Evolutionary conservation across 2,329 filamentous ascomycete species (phyloP).

Genomic region (Diaporthe sp.): DNA sequence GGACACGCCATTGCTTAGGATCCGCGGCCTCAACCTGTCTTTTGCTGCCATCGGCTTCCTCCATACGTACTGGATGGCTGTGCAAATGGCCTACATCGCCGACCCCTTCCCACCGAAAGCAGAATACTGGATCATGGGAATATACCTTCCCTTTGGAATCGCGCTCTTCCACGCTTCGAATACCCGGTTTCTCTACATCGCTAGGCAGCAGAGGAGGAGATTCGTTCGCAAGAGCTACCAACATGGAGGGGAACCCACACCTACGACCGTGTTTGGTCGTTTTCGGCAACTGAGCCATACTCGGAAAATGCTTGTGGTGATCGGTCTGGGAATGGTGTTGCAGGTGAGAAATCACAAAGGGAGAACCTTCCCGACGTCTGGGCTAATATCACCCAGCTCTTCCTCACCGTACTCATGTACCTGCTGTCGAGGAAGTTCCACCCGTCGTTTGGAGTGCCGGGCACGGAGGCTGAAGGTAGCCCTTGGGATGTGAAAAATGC

Average conservation of each 20-base stretch:
- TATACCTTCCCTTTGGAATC: conserved; percentile 75
- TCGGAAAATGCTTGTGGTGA: conserved; percentile 63
- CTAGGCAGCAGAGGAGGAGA: conserved; percentile 63
- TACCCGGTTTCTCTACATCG: conserved; percentile 71
- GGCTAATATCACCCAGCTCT: conserved; percentile 58
- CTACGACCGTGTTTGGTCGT: conserved; percentile 49
- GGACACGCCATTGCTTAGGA: conserved; percentile 49
- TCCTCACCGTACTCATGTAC: conserved; percentile 72
- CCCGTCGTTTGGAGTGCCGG: conserved; percentile 69
- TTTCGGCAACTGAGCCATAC: conserved; percentile 61
- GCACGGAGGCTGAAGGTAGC: conserved; percentile 72
- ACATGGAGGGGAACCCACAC: background rate
- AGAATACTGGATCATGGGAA: conserved; percentile 78
- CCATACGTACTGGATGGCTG: conserved; percentile 44
- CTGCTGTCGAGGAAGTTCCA: conserved; percentile 77
- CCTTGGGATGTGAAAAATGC: conserved; percentile 62
- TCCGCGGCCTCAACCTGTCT: conserved; percentile 49
- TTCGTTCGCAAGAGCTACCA: conserved; percentile 41
- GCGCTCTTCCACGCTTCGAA: conserved; percentile 77
- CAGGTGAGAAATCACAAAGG: conserved; percentile 60
- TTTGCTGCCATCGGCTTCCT: conserved; percentile 46
- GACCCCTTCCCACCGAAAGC: conserved; percentile 62
- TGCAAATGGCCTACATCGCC: conserved; percentile 52
- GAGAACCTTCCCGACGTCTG: conserved; percentile 1
- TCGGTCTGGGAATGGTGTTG: conserved; percentile 67